phyloP scores from a whole-genome alignment of 495 filamentous ascomycete genomes.

The Arthonia radiata region DNA sequence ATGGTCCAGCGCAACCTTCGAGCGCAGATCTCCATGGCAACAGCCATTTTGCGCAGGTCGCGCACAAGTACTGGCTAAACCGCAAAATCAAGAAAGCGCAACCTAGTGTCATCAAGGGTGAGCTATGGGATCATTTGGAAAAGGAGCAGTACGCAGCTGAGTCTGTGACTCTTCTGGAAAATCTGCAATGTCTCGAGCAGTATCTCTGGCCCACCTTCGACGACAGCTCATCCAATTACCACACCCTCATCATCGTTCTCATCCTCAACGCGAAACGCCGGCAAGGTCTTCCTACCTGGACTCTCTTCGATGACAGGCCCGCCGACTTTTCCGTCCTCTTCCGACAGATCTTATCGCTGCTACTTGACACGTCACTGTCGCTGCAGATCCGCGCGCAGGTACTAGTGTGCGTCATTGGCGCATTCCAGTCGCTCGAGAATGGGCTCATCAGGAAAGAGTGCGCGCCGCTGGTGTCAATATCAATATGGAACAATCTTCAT shows the following conservation, averaged over 20 bases:
- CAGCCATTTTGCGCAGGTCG: constrained; percentile 57
- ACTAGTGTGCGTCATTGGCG: constrained; percentile 63
- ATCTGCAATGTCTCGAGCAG: constrained; percentile 71
- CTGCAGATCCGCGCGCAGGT: constrained; percentile 50
- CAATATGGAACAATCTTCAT: constrained; percentile 81
- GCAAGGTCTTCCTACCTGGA: constrained; percentile 73
- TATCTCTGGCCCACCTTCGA: constrained; percentile 87
- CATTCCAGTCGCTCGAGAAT: constrained; percentile 87
- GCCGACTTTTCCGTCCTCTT: constrained; percentile 78
- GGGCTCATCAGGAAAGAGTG: constrained; percentile 80
- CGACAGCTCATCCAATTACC: constrained; percentile 72
- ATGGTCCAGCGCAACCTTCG: too few relatives aligned
- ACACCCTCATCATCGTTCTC: constrained; percentile 62
- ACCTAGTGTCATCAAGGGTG: constrained; percentile 60
- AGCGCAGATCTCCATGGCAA: constrained; percentile 40
- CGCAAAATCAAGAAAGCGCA: constrained; percentile 48
- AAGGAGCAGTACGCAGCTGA: constrained; percentile 50
- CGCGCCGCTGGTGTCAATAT: constrained; percentile 80
- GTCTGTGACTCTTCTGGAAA: constrained; percentile 63
- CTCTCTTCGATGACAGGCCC: constrained; percentile 50
- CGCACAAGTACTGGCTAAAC: constrained; percentile 65
- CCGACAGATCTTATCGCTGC: constrained; percentile 72
- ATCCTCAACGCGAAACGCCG: constrained; percentile 72
- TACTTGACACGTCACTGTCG: constrained; percentile 50
- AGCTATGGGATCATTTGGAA: constrained; percentile 81